Base-by-base conservation (phyloP, 305 asterid species). In the Ajuga reptans region DNA sequence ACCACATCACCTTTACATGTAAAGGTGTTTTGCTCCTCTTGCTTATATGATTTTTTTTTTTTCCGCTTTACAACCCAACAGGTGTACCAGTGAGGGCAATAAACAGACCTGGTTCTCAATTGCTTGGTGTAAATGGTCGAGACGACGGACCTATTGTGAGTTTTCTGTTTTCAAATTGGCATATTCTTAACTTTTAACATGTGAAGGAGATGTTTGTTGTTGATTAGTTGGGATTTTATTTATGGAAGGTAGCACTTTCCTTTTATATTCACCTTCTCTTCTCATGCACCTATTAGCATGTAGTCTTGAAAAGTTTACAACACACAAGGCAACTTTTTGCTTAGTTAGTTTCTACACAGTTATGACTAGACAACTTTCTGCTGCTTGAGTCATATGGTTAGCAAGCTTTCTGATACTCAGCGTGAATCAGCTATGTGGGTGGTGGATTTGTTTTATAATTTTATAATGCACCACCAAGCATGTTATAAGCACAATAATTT, bases 81-180 rank as follows among this genome's bases (percentile, higher is more conserved):
- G 99, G 94, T 80, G 75, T 86, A 65, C 80, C 95, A 3, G 86
- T 86, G 77, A 87, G 96, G 36, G 92, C 89, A 42, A 86, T 88
- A 56, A 88, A 89, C 77, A 84, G 98, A 82, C 98, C 98, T 61
- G 91, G 91, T 34, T 78, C 96, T 5, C 98, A 91, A 78, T 75
- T 89, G 78, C 86, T 91, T 5, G 99, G 98, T 64, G 89, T 90
- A 64, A 91, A 89, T 84, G 98, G 96, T 74, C 97, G 99, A 73
- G 99, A 95, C 77, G 99, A 91, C 74, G 99, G 99, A 24, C 88
- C 91, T 53, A 56, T 84, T 69, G 98, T 91, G 84, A 88, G 99
- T 84, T 78, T 72, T 66, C 58, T 65, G 42, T 17, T 49, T 57
- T 74, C 67, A 72, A 27, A 18, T 50, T 37, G 33, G 17, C 43